phyloP scores from a whole-genome alignment of 371 early-diverging fungal species.

The Haplosporangium sp. region DNA sequence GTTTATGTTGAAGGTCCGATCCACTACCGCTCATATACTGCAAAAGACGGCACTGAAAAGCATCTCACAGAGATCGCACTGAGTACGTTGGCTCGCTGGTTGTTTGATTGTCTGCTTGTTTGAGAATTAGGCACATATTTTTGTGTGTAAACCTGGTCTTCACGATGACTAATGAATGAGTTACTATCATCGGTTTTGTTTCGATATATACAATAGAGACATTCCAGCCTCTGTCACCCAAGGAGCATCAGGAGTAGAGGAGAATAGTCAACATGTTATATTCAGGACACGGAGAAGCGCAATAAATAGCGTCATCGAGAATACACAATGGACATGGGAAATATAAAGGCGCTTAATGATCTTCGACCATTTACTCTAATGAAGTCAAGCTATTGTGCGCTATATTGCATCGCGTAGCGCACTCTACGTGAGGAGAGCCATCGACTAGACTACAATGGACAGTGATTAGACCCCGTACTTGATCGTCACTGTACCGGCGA shows the following conservation, averaged over 20 bases:
- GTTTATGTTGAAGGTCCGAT: constrained; percentile 73
- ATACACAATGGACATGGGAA: no score
- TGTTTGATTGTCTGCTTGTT: background rate
- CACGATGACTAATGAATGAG: background rate
- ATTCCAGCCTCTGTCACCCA: constrained; percentile 39
- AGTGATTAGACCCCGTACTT: constrained; percentile 3
- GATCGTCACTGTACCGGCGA: constrained; percentile 16
- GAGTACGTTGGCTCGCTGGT: constrained; percentile 23
- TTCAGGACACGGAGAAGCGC: no score
- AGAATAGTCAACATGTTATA: background rate
- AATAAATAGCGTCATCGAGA: background rate
- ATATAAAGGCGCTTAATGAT: no score
- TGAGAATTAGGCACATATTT: background rate
- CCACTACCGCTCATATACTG: constrained; percentile 68
- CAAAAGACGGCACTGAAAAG: constrained; percentile 69
- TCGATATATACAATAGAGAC: constrained; percentile 12
- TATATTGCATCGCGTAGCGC: no score
- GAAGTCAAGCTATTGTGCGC: no score
- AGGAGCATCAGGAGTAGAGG: constrained; percentile 28
- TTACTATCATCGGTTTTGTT: background rate
- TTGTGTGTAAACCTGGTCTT: no score
- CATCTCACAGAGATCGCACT: constrained; percentile 65
- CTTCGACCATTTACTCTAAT: no score
- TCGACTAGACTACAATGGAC: no score
- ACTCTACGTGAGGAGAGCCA: no score